phyloP scores from a whole-genome alignment of 495 filamentous ascomycete species.

The Thermothielavioides terrestris region DNA sequence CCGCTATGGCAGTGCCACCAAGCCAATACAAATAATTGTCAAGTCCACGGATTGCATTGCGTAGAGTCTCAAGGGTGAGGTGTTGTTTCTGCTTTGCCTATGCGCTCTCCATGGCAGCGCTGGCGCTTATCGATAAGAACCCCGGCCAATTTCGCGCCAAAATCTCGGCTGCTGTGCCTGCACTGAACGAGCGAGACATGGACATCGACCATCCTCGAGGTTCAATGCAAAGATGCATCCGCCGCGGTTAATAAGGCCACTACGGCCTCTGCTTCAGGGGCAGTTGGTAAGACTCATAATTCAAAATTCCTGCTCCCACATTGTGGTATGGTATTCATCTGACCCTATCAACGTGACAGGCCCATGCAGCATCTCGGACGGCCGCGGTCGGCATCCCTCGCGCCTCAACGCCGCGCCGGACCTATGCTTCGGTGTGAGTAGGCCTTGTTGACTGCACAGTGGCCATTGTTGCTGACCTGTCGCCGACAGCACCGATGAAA shows the following conservation, averaged over 20 bases:
- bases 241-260: conserved; percentile 28
- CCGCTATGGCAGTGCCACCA: background rate
- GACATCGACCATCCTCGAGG: conserved; percentile 15
- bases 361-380: conserved; percentile 15
- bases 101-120: too few species aligned
- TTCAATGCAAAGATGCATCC: conserved; percentile 25
- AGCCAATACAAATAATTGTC: conserved; percentile 1
- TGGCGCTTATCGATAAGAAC: conserved; percentile 33
- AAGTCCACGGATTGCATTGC: conserved; percentile 1
- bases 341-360: conserved; percentile 11
- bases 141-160: conserved; percentile 14
- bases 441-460: background rate
- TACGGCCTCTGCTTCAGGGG: conserved; percentile 23
- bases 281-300: conserved; percentile 22
- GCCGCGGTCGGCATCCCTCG: conserved; percentile 13
- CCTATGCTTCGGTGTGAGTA: conserved; percentile 23
- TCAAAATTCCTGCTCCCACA: background rate
- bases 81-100: background rate
- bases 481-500: background rate
- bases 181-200: too few species aligned
- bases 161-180: conserved; percentile 15
- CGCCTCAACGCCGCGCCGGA: conserved; percentile 20
- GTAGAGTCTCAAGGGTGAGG: too few species aligned
- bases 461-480: background rate
- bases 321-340: background rate